Conservation (phyloP, 2,329 filamentous ascomycete genomes). For the Ceratocystis destructans region DNA sequence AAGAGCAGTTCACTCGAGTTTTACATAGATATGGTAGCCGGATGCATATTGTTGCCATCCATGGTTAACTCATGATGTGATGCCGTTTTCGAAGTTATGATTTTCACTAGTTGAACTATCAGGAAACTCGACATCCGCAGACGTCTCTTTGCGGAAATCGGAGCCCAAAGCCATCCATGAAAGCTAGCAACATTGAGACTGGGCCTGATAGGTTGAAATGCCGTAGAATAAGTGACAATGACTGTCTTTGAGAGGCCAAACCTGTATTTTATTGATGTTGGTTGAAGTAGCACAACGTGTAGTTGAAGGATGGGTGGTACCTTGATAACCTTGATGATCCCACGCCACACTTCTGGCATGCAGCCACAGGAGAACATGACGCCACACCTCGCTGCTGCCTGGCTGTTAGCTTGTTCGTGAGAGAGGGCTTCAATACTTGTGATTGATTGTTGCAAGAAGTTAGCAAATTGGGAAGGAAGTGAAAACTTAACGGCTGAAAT, state of each 20-base stretch:
- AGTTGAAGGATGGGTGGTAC: not conserved
- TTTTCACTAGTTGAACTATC: not conserved
- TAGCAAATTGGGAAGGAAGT: not conserved
- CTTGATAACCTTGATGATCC: slow-evolving; percentile 3
- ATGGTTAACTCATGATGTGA: not conserved
- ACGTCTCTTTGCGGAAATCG: not conserved
- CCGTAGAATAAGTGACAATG: not conserved
- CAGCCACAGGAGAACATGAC: not conserved
- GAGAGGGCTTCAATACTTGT: not conserved
- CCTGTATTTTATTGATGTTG: not conserved
- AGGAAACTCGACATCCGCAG: not conserved
- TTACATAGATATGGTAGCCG: not conserved
- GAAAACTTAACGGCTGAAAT: not conserved
- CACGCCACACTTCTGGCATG: not conserved
- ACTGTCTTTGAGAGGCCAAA: too few relatives aligned
- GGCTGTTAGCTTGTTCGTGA: not conserved
- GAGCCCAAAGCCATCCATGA: not conserved
- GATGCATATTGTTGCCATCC: not conserved
- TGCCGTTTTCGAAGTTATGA: not conserved
- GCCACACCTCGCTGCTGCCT: slow-evolving; percentile 1
- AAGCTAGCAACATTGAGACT: not conserved
- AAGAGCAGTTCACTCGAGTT: not conserved
- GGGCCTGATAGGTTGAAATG: too few relatives aligned
- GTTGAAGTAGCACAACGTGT: not conserved
- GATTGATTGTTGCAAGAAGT: not conserved